These are phyloP conservation scores for Eucalyptus sp. DNA, from an alignment of 345 rosid species.

Conservation along the genomic window DNA sequence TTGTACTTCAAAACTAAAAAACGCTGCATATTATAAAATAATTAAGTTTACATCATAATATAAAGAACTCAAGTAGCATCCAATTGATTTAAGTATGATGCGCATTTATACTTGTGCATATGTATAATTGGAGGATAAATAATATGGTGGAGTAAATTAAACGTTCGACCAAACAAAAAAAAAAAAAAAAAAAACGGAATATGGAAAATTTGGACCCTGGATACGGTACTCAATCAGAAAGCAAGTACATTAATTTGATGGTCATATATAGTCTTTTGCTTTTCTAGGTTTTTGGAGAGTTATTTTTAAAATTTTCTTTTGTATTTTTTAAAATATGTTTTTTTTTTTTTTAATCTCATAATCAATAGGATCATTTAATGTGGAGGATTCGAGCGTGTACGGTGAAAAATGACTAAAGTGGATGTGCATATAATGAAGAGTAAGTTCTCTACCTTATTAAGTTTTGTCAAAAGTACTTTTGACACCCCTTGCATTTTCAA, in stretches of 20 bases:
- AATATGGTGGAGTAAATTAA: background rate
- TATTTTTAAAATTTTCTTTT: background rate
- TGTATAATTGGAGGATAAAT: background rate
- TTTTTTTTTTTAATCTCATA: background rate
- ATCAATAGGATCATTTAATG: background rate
- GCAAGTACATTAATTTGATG: background rate
- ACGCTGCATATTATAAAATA: background rate
- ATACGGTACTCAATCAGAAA: background rate
- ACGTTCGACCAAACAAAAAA: no score
- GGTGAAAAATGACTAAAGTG: background rate
- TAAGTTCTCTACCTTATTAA: background rate
- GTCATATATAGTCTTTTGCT: background rate
- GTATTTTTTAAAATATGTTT: rapidly evolving
- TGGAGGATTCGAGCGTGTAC: background rate
- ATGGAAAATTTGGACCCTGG: background rate
- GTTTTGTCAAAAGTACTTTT: background rate
- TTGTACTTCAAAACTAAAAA: background rate
- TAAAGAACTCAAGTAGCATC: background rate
- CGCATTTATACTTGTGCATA: background rate
- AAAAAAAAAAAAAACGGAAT: background rate
- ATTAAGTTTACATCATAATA: background rate
- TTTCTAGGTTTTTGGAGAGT: background rate
- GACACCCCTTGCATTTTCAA: background rate
- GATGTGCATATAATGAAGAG: background rate
- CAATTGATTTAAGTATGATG: background rate